A percentile compares a stretch with the other conserved stretches of the same genome.
Evolutionary conservation across 2,329 filamentous ascomycete species (phyloP).

Genomic region (Didymella sp.): DNA sequence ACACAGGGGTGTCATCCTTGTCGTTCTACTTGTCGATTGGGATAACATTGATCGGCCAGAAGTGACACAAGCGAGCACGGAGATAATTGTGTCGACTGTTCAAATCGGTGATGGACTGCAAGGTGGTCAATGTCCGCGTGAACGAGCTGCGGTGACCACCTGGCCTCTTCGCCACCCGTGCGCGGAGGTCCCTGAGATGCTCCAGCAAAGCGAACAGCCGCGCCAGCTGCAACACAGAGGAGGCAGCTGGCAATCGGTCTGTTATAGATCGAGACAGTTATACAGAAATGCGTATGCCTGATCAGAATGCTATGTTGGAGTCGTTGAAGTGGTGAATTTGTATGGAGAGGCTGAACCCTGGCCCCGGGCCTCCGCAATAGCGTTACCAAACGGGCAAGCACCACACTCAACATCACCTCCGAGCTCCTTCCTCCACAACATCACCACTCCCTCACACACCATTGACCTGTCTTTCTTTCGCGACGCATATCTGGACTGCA

Average conservation of each 20-base stretch:
- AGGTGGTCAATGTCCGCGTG: slow-evolving; percentile 20
- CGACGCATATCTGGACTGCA: not conserved
- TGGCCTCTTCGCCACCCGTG: slow-evolving; percentile 31
- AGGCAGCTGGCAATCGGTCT: not conserved
- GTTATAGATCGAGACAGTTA: not conserved
- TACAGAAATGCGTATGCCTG: not conserved
- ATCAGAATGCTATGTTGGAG: not conserved
- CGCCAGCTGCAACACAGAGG: not conserved
- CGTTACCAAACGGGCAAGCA: slow-evolving; percentile 31
- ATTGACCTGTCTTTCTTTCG: slow-evolving; percentile 1
- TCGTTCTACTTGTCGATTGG: not conserved
- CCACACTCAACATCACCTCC: slow-evolving; percentile 34
- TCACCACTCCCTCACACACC: slow-evolving; percentile 21
- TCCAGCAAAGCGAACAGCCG: slow-evolving; percentile 2
- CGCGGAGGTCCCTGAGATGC: slow-evolving; percentile 20
- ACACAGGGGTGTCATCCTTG: not conserved
- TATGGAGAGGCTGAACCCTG: slow-evolving; percentile 21
- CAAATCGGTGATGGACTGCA: slow-evolving; percentile 15
- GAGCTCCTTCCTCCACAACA: slow-evolving; percentile 31
- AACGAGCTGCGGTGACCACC: slow-evolving; percentile 26
- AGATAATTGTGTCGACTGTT: slow-evolving; percentile 1
- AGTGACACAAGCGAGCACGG: slow-evolving; percentile 8
- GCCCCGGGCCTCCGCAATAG: slow-evolving; percentile 22
- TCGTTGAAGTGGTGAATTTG: not conserved
- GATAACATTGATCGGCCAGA: not conserved